Evolutionary conservation across 2,329 filamentous ascomycete species (phyloP).

Genomic region (Penicillium hordei): DNA sequence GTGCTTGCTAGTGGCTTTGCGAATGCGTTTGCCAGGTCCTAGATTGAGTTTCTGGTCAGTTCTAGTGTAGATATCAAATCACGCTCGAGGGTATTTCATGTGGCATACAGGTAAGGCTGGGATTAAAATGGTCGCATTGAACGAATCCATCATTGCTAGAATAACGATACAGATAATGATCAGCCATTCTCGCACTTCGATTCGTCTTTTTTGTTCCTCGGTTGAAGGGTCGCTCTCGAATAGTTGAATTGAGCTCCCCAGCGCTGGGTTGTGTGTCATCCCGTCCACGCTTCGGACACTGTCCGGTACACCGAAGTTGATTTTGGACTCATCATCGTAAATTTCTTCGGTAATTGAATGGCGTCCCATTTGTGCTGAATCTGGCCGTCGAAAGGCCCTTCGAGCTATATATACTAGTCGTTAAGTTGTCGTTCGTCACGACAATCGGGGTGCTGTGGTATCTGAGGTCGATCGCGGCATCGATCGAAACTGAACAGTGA

Average conservation of each 20-base stretch:
- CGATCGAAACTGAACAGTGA: neutral
- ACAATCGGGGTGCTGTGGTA: neutral
- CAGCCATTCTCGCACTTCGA: constrained; percentile 42
- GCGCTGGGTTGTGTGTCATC: constrained; percentile 8
- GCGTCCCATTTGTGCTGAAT: constrained; percentile 18
- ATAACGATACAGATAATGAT: constrained; percentile 45
- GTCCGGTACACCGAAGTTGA: constrained; percentile 11
- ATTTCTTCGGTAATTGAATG: constrained; percentile 8
- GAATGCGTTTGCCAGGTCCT: constrained; percentile 37
- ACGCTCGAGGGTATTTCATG: neutral
- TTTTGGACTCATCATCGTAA: constrained; percentile 19
- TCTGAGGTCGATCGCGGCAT: neutral
- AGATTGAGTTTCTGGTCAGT: neutral
- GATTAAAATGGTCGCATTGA: constrained; percentile 52
- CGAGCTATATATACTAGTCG: neutral
- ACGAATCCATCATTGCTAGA: constrained; percentile 50
- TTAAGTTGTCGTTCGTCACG: neutral
- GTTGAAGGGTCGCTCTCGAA: constrained; percentile 16
- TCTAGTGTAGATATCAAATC: neutral
- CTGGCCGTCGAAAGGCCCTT: neutral
- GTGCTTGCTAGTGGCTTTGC: constrained; percentile 39
- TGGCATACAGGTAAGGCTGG: constrained; percentile 45
- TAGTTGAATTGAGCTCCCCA: constrained; percentile 22
- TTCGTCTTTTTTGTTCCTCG: constrained; percentile 36
- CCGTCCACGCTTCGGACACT: constrained; percentile 18